These are phyloP conservation scores for Moniliella sp. DNA, from an alignment of 1,284 basidiomycete species.

Conservation along the genomic window DNA sequence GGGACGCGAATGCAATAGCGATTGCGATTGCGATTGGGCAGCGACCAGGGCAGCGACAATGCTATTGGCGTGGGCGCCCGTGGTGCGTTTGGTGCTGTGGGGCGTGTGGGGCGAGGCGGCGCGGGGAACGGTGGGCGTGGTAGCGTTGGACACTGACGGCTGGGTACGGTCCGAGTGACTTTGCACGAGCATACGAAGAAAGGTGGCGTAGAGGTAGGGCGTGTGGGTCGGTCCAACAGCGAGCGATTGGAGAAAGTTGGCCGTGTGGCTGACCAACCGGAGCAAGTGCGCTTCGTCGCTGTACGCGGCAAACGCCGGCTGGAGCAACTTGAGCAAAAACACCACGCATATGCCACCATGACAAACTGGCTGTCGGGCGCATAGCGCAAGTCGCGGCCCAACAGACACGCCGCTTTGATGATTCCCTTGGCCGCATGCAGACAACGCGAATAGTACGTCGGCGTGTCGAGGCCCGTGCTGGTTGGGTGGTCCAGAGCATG, in stretches of 20 bases:
- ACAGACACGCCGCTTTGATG: constrained; percentile 10
- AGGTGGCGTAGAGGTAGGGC: constrained; percentile 20
- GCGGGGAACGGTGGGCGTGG: constrained; percentile 4
- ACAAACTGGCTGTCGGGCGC: constrained; percentile 79
- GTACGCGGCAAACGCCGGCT: constrained; percentile 57
- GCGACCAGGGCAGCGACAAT: neutral
- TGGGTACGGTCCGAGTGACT: constrained; percentile 8
- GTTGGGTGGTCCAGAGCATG: constrained; percentile 51
- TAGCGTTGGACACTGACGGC: constrained; percentile 8
- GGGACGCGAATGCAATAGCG: too few relatives aligned
- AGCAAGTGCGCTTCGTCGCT: constrained; percentile 47
- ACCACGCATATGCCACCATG: constrained; percentile 68
- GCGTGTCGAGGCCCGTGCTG: constrained; percentile 19
- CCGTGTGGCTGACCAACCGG: constrained; percentile 54
- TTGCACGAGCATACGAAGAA: constrained; percentile 22
- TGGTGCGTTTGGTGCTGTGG: neutral
- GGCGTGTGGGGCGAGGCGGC: constrained; percentile 7
- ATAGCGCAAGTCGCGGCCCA: constrained; percentile 45
- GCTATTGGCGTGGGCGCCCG: neutral
- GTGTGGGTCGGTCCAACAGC: constrained; percentile 28
- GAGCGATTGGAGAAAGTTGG: constrained; percentile 38
- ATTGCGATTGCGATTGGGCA: neutral
- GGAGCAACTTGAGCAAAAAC: constrained; percentile 41
- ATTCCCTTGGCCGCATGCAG: constrained; percentile 25
- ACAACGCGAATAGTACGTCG: constrained; percentile 10